These are phyloP conservation scores for Trifolium dubium DNA, from an alignment of 306 rosid species.

Conservation along the genomic window DNA sequence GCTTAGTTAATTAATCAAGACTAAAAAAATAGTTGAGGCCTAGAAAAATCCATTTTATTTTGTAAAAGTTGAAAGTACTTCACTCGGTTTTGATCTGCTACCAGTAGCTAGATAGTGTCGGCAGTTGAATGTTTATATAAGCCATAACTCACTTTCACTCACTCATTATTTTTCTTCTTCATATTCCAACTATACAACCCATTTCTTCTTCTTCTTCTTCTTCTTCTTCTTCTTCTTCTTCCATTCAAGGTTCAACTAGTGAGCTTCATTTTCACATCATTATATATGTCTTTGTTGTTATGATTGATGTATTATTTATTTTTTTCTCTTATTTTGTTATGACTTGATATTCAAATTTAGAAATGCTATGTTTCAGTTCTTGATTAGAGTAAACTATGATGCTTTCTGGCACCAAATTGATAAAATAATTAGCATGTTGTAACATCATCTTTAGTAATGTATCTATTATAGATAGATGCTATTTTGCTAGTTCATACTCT, in stretches of 20 bases:
- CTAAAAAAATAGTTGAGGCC: no score
- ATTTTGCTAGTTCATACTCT: not conserved
- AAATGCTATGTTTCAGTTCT: conserved; percentile 9
- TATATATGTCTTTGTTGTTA: not conserved
- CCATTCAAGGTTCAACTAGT: conserved; percentile 32
- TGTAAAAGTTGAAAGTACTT: not conserved
- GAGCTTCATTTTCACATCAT: conserved; percentile 4
- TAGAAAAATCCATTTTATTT: not conserved
- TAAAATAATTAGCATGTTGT: no score
- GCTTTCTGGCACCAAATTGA: not conserved
- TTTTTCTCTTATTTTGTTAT: not conserved
- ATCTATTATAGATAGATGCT: no score
- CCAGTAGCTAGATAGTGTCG: conserved; percentile 31
- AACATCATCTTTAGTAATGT: no score
- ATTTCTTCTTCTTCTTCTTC: conserved; percentile 16
- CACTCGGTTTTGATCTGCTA: not conserved
- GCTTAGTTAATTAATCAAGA: no score
- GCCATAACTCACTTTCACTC: conserved; percentile 16
- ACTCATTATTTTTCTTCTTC: conserved; percentile 6
- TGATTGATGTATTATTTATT: not conserved
- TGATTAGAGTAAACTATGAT: not conserved
- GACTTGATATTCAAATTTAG: conserved; percentile 14
- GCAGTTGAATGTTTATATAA: conserved; percentile 9
- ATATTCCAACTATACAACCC: not conserved
- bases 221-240: not conserved